phyloP scores from a whole-genome alignment of 805 yeast genomes.

The Wickerhamomyces sydowiorum region DNA sequence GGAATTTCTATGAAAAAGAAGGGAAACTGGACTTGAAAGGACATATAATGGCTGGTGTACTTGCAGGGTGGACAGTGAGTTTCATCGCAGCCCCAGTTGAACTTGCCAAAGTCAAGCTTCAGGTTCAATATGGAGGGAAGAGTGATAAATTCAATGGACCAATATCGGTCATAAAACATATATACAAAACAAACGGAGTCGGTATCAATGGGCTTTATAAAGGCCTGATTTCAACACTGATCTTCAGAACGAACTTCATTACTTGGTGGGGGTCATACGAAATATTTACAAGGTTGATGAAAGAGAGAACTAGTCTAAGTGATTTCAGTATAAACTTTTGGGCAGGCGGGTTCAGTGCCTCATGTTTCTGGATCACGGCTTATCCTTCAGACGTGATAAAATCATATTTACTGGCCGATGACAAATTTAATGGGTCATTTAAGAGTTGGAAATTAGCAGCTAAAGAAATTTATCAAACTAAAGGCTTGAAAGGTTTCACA shows the following conservation, averaged over 20 bases:
- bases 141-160: conserved; percentile 72
- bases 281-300: conserved; percentile 63
- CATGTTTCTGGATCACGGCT: conserved; percentile 84
- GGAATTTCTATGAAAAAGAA: conserved; percentile 53
- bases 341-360: conserved; percentile 87
- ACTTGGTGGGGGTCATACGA: conserved; percentile 97
- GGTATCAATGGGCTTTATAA: conserved; percentile 74
- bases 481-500: conserved; percentile 68
- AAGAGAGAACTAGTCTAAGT: conserved; percentile 56
- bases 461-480: conserved; percentile 52
- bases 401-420: conserved; percentile 79
- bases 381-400: conserved; percentile 88
- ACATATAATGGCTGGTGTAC: conserved; percentile 68
- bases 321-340: conserved; percentile 77
- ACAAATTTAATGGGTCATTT: conserved; percentile 64
- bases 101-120: conserved; percentile 81
- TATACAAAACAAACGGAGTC: conserved; percentile 41
- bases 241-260: conserved; percentile 79
- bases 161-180: conserved; percentile 59
- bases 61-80: conserved; percentile 85
- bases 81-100: conserved; percentile 96
- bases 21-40: conserved; percentile 67
- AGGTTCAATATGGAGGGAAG: conserved; percentile 81
- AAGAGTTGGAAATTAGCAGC: conserved; percentile 71
- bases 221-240: conserved; percentile 80